These are phyloP conservation scores for Chytriomyces sp. DNA, from an alignment of 192 early-diverging fungal genomes.

Conservation along the genomic window DNA sequence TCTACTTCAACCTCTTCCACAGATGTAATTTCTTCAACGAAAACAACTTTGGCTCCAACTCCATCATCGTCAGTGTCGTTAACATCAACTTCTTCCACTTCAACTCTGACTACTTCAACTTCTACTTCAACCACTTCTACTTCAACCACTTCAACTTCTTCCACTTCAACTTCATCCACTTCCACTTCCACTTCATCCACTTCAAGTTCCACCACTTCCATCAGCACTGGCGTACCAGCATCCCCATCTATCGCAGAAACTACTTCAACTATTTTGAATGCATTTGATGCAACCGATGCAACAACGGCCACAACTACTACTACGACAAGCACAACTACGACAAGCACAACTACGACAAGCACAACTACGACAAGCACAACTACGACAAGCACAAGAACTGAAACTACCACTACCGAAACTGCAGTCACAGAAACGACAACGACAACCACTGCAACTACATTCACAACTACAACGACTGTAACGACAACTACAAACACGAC, in stretches of 20 bases:
- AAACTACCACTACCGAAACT: not conserved
- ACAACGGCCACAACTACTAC: not conserved
- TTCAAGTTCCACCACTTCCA: not conserved
- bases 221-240: not conserved
- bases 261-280: not conserved
- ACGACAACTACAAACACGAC: not conserved
- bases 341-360: too few relatives aligned
- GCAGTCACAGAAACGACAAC: not conserved
- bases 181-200: conserved; percentile 46
- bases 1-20: conserved; percentile 81
- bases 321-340: conserved; percentile 4
- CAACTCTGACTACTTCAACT: conserved; percentile 1
- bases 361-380: not conserved
- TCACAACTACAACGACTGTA: not conserved
- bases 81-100: not conserved
- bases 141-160: conserved; percentile 49
- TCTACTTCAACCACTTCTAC: conserved; percentile 65
- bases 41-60: not conserved
- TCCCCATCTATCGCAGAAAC: not conserved
- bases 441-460: not conserved
- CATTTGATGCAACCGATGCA: not conserved
- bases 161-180: conserved; percentile 64
- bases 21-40: conserved; percentile 44
- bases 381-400: not conserved
- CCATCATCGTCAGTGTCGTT: not conserved